Evolutionary conservation across 495 filamentous ascomycete species (phyloP).

Genomic region (Aspergillus egyptiacus): DNA sequence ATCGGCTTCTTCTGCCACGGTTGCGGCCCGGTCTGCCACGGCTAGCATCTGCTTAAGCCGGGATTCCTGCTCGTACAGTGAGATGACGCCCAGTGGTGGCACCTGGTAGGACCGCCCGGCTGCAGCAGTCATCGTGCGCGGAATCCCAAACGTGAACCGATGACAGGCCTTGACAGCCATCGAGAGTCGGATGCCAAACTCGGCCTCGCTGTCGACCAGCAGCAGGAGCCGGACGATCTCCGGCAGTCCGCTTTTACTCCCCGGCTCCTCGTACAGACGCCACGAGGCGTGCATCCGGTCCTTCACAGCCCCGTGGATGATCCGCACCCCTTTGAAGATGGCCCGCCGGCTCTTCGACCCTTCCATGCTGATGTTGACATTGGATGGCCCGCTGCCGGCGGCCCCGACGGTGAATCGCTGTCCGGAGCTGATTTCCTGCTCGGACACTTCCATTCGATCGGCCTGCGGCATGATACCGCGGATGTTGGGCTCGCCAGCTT

Average conservation of each 20-base stretch:
- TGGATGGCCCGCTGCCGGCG: neutral
- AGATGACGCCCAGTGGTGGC: neutral
- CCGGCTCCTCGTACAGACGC: constrained; percentile 6
- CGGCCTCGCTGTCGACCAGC: neutral
- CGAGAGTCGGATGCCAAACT: neutral
- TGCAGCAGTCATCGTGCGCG: neutral
- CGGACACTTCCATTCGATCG: constrained; percentile 4
- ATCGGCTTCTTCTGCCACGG: neutral
- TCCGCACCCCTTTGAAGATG: constrained; percentile 3
- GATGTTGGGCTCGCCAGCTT: neutral
- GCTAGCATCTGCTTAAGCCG: neutral
- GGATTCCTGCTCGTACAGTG: neutral
- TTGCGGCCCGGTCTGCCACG: constrained; percentile 7
- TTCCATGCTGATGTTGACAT: constrained; percentile 9
- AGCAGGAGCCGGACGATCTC: constrained; percentile 6
- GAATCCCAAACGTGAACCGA: constrained; percentile 1
- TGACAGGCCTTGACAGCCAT: constrained; percentile 3
- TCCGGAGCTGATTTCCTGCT: constrained; percentile 6
- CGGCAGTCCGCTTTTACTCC: constrained; percentile 5
- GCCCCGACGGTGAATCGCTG: constrained; percentile 4
- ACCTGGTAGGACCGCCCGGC: neutral
- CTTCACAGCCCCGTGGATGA: constrained; percentile 5
- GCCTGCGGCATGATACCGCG: constrained; percentile 7
- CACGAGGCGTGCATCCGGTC: constrained; percentile 8
- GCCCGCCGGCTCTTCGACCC: constrained; percentile 1